phyloP scores from a whole-genome alignment of 768 basidiomycete genomes.

The Megacollybia marginata region DNA sequence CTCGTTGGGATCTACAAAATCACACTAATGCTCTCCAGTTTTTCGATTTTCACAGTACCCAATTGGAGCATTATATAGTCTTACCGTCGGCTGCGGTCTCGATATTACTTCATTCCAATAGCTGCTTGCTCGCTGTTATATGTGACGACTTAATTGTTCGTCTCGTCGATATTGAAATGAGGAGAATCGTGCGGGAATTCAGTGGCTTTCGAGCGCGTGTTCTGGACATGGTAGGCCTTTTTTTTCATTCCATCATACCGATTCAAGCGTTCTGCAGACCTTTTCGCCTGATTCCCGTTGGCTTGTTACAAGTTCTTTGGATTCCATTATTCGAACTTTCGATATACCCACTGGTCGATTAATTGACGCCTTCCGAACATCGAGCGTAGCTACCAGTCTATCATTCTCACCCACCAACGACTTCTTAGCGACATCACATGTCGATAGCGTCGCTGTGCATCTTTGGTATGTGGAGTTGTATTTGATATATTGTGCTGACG shows the following conservation, averaged over 20 bases:
- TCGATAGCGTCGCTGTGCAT: conserved; percentile 90
- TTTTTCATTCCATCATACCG: background rate
- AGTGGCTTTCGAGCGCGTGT: conserved; percentile 77
- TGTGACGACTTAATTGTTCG: conserved; percentile 87
- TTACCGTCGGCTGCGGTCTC: conserved; percentile 66
- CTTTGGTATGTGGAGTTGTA: conserved; percentile 54
- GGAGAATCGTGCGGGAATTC: conserved; percentile 82
- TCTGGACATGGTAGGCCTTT: conserved; percentile 68
- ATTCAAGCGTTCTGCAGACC: conserved; percentile 38
- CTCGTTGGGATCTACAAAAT: background rate
- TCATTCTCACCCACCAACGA: conserved; percentile 94
- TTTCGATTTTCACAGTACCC: conserved; percentile 90
- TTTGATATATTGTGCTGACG: no score
- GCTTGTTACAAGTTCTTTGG: conserved; percentile 83
- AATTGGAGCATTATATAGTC: conserved; percentile 58
- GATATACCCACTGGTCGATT: conserved; percentile 90
- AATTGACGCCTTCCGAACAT: conserved; percentile 86
- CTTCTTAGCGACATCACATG: conserved; percentile 91
- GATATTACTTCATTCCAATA: conserved; percentile 75
- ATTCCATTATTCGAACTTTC: conserved; percentile 90
- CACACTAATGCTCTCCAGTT: conserved; percentile 46
- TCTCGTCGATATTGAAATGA: conserved; percentile 87
- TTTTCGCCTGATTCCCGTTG: conserved; percentile 96
- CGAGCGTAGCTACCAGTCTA: conserved; percentile 82
- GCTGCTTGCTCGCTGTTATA: conserved; percentile 69